Evolutionary conservation across 805 yeast species (phyloP), one percentile per base, ranked within the genome.

Genomic region (Hanseniaspora mollemarum): DNA sequence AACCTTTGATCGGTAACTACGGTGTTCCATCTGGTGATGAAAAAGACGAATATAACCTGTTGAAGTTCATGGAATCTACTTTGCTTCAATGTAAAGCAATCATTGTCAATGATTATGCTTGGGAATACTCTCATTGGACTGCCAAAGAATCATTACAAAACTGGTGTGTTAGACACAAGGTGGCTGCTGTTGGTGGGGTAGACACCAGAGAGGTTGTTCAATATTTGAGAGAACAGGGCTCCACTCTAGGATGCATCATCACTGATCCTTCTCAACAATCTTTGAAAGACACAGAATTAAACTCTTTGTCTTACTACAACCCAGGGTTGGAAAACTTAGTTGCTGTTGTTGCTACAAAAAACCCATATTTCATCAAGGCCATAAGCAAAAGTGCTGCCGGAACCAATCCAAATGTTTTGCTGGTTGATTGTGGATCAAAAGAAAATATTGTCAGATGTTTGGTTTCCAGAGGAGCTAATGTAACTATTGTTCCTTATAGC

Each of bases 61-160:
- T 90, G 63, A 87, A 85, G 67, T 86, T 86, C 68, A 82, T 92
- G 69, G 99, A 92, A 71, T 78, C 88, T 53, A 92, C 96, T 4
- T 77, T 76, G 58, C 80, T 86, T 52, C 97, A 92, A 69, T 88
- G 96, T 69, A 81, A 84, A 54, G 99, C 97, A 59, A 87, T 92
- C 54, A 95, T 92, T 44, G 98, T 92, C 25, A 84, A 95, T 39
- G 96, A 92, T 63, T 95, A 78, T 51, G 97, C 98, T 21, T 76
- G 88, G 75, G 77, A 87, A 65, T 87, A 90, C 68, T 86, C 96
- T n/a, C 99, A 92, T 67, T 92, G 98, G 98, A 88, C 97, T 33
- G 99, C 99, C 3, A 95, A 92, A 31, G 97, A 92, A 71, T 82
- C 94, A 18, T 75, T 92, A 53, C 83, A 86, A 54, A 85, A 84